Evolutionary conservation across 306 rosid genomes (phyloP).

Genomic region (Clitoria ternatea): DNA sequence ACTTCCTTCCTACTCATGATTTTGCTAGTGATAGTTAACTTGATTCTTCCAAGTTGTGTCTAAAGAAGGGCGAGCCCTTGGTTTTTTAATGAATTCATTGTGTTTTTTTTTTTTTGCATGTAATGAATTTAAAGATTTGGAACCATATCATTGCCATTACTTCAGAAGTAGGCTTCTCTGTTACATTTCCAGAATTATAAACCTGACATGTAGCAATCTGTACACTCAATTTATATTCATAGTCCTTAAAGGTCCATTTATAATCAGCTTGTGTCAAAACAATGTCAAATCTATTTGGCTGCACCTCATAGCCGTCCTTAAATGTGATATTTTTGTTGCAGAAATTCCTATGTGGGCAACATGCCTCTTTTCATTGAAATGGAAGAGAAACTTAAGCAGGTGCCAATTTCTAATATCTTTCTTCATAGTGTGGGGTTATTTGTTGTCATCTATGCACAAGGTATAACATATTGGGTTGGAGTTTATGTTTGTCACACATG

Average conservation of each 20-base stretch:
- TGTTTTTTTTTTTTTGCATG: background rate
- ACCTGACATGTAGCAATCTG: conserved; percentile 14
- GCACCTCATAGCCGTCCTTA: background rate
- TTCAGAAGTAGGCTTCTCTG: conserved; percentile 17
- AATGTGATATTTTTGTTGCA: conserved; percentile 51
- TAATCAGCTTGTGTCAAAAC: background rate
- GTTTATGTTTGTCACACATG: conserved; percentile 7
- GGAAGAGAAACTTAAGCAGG: conserved; percentile 87
- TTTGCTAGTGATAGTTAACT: conserved; percentile 3
- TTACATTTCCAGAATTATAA: conserved; percentile 16
- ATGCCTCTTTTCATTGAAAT: conserved; percentile 73
- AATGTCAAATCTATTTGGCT: conserved; percentile 17
- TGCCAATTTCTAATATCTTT: conserved; percentile 29
- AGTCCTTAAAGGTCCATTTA: background rate
- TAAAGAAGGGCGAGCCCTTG: background rate
- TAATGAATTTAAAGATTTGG: conserved; percentile 14
- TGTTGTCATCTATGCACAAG: background rate
- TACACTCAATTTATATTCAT: conserved; percentile 18
- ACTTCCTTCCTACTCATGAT: background rate
- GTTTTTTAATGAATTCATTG: background rate
- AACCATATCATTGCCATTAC: conserved; percentile 1
- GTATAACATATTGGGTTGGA: background rate
- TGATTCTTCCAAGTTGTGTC: conserved; percentile 7
- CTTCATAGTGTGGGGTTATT: conserved; percentile 17
- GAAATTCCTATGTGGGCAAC: conserved; percentile 91